Conservation (phyloP, 352 stramenopile species). For the Pythium guiyangense region DNA sequence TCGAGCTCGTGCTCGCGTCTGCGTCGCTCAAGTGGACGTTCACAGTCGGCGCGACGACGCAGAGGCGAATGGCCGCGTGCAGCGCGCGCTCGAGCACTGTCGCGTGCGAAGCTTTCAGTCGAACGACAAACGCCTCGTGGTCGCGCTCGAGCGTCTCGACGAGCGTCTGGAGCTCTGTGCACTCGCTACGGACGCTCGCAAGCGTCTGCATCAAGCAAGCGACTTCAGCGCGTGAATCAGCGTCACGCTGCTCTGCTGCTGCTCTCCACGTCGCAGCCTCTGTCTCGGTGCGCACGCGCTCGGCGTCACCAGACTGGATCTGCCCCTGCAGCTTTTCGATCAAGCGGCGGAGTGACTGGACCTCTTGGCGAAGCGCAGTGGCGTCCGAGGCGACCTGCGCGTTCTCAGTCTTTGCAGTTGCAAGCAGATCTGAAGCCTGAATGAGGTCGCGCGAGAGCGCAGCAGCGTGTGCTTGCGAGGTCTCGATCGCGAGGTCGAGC, state of each 20-base stretch:
- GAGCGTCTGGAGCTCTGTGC: not conserved
- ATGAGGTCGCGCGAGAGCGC: not conserved
- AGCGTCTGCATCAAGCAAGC: not conserved
- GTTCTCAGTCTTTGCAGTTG: not conserved
- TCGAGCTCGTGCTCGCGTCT: conserved; percentile 11
- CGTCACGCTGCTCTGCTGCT: not conserved
- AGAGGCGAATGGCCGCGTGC: conserved; percentile 55
- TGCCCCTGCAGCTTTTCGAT: not conserved
- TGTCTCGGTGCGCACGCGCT: not conserved
- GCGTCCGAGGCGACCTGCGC: not conserved
- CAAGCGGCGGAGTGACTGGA: too few relatives aligned
- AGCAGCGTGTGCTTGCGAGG: not conserved
- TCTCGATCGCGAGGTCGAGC: not conserved
- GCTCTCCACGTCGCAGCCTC: not conserved
- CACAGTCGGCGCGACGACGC: conserved; percentile 76
- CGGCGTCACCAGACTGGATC: not conserved
- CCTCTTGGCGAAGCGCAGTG: not conserved
- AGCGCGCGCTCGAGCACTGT: conserved; percentile 29
- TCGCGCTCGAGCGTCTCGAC: not conserved
- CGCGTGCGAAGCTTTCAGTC: conserved; percentile 25
- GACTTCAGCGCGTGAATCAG: not conserved
- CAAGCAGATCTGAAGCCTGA: not conserved
- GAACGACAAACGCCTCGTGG: conserved; percentile 15
- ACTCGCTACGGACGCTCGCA: not conserved
- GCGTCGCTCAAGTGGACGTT: conserved; percentile 67